These are phyloP conservation scores for Collybia sp. DNA, from an alignment of 768 basidiomycete genomes.

Conservation along the genomic window DNA sequence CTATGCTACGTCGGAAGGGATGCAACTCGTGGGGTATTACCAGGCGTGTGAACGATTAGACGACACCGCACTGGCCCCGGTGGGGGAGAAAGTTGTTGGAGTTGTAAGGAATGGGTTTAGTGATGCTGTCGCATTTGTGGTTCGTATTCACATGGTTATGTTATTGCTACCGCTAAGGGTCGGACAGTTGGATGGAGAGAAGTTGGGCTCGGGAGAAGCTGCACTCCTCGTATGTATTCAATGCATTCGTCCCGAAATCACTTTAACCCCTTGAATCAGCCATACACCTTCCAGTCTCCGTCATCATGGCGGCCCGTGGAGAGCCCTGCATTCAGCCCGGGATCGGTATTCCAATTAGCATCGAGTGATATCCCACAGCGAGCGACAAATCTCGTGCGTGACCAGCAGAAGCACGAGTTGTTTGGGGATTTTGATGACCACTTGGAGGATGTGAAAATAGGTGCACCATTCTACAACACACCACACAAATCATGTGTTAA, in stretches of 20 bases:
- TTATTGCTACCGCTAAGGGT: constrained; percentile 5
- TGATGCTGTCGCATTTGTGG: constrained; percentile 67
- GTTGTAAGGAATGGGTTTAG: constrained; percentile 50
- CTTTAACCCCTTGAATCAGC: constrained; percentile 26
- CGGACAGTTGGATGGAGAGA: constrained; percentile 55
- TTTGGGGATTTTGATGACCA: constrained; percentile 85
- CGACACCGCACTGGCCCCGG: constrained; percentile 55
- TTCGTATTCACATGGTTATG: constrained; percentile 26
- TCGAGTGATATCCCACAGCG: constrained; percentile 39
- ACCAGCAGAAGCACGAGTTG: constrained; percentile 44
- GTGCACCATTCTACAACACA: constrained; percentile 17
- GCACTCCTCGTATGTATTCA: constrained; percentile 50
- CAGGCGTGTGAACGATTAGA: constrained; percentile 66
- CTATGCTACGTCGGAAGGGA: constrained; percentile 48
- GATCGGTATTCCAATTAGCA: constrained; percentile 42
- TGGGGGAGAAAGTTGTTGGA: constrained; percentile 58
- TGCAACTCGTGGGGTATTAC: constrained; percentile 69
- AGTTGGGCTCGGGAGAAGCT: constrained; percentile 45
- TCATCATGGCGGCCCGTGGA: constrained; percentile 45
- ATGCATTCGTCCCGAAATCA: neutral
- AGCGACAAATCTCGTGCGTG: constrained; percentile 45
- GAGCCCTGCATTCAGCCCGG: constrained; percentile 36
- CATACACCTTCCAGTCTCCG: constrained; percentile 39
- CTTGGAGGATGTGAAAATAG: constrained; percentile 65
- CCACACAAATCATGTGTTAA: too few relatives aligned